Evolutionary conservation across 2,329 filamentous ascomycete species (phyloP), one percentile per base, ranked within the genome.

Genomic region (Hypoxylon sp.): DNA sequence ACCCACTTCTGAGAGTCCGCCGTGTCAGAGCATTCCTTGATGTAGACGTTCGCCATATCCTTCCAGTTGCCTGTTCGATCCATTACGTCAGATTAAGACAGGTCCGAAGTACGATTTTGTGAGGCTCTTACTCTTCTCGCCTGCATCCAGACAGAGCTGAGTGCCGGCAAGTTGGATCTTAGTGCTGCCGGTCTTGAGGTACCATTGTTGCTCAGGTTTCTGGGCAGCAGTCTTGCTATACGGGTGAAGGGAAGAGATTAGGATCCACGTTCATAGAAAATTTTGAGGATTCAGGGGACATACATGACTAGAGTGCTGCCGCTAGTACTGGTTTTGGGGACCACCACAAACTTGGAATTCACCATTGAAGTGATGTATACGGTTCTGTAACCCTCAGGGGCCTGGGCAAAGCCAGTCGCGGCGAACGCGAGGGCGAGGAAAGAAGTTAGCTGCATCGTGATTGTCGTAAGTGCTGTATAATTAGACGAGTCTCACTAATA

Each of bases 161-260:
- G 77, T 80, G 59, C 74, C 71, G 0, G 76, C 80, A 22, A 81
- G 73, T 69, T 81, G 80, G 67, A 83, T 80, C 68, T 77, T 80
- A 51, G 76, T 78, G 37, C 66, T 68, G 62, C 78, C 78, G 22
- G 70, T 67, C 68, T 78, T 78, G 71, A 83, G 62, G 58, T 80
- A 80, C 81, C 81, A 83, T 63, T 82, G 80, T 70, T 83, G 81
- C 65, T 81, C 80, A 1, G 78, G 71, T 67, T 74, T 79, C 65
- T 72, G 71, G 47, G 65, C 74, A 29, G 61, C 75, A 1, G 78
- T 80, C 63, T 81, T 74, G 3, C 79, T 81, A 55, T 14, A 55
- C 22, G 39, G 9, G 53, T 42, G 48, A 26, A 13, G 9, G 42
- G 26, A 11, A 61, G 24, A 44, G n/a, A 33, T 69, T 44, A 71